phyloP scores from a whole-genome alignment of 208 protist species.

The Acanthamoeba lenticulata region DNA sequence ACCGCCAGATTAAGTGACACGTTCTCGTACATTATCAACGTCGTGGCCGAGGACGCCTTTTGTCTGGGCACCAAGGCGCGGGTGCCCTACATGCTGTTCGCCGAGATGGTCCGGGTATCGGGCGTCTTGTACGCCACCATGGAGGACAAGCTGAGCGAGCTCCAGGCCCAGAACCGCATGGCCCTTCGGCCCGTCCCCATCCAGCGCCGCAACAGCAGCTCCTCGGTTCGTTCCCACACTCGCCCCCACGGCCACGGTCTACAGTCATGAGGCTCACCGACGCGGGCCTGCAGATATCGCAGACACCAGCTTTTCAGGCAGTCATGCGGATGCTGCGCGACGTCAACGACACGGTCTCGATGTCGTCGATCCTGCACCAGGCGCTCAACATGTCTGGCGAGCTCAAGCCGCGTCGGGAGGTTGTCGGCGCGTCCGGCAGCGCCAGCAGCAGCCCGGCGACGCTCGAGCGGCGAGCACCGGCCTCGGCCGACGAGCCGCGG shows the following conservation, averaged over 20 bases:
- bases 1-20: not conserved
- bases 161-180: conserved; percentile 3
- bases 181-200: not conserved
- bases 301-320: not conserved
- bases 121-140: not conserved
- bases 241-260: not conserved
- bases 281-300: not conserved
- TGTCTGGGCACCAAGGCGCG: conserved; percentile 30
- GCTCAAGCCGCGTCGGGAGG: not conserved
- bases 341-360: not conserved
- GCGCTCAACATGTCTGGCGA: conserved; percentile 5
- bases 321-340: conserved; percentile 17
- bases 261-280: not conserved
- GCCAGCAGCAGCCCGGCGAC: not conserved
- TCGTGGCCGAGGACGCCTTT: conserved; percentile 30
- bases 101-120: not conserved
- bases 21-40: conserved; percentile 2
- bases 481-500: not conserved
- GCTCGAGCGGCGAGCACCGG: not conserved
- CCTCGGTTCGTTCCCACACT: not conserved
- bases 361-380: not conserved
- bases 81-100: conserved; percentile 37
- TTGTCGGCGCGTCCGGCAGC: not conserved
- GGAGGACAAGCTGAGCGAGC: not conserved
- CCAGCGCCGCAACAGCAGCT: not conserved